phyloP scores from a whole-genome alignment of 768 basidiomycete species.

The Kwoniella europaea region DNA sequence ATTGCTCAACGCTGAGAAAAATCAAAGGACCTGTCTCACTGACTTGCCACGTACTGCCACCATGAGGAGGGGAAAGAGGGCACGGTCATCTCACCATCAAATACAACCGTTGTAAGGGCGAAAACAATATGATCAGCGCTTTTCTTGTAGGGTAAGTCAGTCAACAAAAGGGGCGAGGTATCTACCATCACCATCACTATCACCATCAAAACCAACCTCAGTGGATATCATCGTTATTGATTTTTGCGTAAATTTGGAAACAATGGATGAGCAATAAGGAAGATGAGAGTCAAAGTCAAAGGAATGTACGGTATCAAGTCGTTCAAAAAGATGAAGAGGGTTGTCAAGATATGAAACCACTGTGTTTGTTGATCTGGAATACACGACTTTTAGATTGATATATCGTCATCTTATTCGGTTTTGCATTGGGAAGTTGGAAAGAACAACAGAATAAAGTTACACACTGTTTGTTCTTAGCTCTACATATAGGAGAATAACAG shows the following conservation, averaged over 20 bases:
- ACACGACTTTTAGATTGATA: no score
- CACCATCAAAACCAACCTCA: neutral
- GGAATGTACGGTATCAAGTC: neutral
- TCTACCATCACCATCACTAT: neutral
- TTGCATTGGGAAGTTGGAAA: neutral
- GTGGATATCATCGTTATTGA: neutral
- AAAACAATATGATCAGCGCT: neutral
- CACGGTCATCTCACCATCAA: neutral
- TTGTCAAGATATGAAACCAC: neutral
- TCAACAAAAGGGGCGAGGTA: neutral
- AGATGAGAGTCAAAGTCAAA: neutral
- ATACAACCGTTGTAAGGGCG: neutral
- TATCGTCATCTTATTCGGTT: no score
- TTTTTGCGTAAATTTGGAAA: neutral
- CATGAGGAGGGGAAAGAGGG: neutral
- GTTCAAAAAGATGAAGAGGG: neutral
- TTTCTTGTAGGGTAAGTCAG: neutral
- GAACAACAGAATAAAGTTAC: neutral
- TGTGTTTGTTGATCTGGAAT: no score
- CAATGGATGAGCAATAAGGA: neutral
- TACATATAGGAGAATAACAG: neutral
- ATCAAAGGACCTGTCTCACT: no score
- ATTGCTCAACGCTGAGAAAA: neutral
- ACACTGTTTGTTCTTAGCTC: neutral
- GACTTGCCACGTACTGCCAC: neutral